Evolutionary conservation across 768 basidiomycete genomes (phyloP).

Genomic region (Leccinum longicurvipes): DNA sequence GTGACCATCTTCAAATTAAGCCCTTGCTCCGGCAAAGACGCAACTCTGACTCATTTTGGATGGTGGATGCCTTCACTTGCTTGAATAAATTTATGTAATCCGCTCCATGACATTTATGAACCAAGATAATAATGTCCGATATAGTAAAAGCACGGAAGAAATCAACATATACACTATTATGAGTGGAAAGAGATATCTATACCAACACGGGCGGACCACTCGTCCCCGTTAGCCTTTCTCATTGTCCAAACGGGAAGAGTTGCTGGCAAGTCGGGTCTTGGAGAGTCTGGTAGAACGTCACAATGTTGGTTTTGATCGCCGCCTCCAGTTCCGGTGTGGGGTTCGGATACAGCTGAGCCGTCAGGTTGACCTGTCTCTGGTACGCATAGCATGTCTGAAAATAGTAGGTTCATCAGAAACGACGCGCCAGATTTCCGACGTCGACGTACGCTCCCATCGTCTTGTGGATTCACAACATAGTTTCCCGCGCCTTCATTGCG

Average conservation of each 20-base stretch:
- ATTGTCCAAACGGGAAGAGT: constrained; percentile 20
- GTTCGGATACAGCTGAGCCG: constrained; percentile 18
- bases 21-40: no score
- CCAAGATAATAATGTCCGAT: no score
- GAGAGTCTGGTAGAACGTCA: constrained; percentile 14
- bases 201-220: not conserved
- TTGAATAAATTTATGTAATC: no score
- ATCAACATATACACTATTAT: no score
- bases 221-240: not conserved
- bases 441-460: constrained; percentile 12
- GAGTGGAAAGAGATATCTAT: not conserved
- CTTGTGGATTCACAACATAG: constrained; percentile 10
- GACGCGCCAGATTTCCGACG: not conserved
- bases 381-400: constrained; percentile 20
- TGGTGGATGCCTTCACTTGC: no score
- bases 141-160: no score
- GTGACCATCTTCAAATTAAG: no score
- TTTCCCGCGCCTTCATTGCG: constrained; percentile 17
- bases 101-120: no score
- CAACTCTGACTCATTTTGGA: no score
- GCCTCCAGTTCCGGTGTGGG: constrained; percentile 15
- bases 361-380: constrained; percentile 20
- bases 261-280: constrained; percentile 9
- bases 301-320: constrained; percentile 22
- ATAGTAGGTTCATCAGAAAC: not conserved